Percentiles rank a stretch among this genome's conserved stretches.
Conservation (phyloP, 345 rosid species). For the Schrenkiella parvula region DNA sequence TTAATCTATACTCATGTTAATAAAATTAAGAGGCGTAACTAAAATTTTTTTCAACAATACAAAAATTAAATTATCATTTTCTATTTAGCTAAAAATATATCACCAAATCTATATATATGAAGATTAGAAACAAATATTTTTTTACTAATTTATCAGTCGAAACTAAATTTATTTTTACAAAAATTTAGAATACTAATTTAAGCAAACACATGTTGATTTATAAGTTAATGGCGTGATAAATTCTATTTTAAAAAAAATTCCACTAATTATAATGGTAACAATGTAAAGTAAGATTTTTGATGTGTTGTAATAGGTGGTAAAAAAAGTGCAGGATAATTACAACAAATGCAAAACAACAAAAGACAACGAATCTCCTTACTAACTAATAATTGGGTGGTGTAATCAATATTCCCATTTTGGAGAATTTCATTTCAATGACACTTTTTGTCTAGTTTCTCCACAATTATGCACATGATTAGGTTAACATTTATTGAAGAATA, state of each 20-base stretch:
- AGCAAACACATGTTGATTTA: not conserved
- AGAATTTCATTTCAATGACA: not conserved
- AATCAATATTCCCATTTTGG: constrained; percentile 21
- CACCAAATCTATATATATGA: too few relatives aligned
- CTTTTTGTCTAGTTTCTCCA: constrained; percentile 16
- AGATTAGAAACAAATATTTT: too few relatives aligned
- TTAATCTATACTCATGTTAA: not conserved
- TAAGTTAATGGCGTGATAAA: not conserved
- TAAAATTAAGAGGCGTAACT: not conserved
- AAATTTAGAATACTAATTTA: not conserved
- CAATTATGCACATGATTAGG: constrained; percentile 14
- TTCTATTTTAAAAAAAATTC: not conserved
- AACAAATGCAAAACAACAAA: constrained; percentile 13
- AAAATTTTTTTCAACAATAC: not conserved
- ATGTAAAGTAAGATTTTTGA: not conserved
- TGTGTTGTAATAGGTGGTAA: not conserved
- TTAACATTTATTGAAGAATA: constrained; percentile 12
- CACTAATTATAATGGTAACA: not conserved
- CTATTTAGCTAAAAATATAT: too few relatives aligned
- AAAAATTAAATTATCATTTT: too few relatives aligned
- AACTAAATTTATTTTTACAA: not conserved
- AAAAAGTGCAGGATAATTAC: not conserved
- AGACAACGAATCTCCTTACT: constrained; percentile 1
- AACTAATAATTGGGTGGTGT: constrained; percentile 4
- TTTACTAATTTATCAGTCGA: too few relatives aligned